Percentiles rank a stretch among this genome's conserved stretches.
Evolutionary conservation across 2,329 filamentous ascomycete genomes (phyloP).

Genomic region (Colletotrichum filicis): DNA sequence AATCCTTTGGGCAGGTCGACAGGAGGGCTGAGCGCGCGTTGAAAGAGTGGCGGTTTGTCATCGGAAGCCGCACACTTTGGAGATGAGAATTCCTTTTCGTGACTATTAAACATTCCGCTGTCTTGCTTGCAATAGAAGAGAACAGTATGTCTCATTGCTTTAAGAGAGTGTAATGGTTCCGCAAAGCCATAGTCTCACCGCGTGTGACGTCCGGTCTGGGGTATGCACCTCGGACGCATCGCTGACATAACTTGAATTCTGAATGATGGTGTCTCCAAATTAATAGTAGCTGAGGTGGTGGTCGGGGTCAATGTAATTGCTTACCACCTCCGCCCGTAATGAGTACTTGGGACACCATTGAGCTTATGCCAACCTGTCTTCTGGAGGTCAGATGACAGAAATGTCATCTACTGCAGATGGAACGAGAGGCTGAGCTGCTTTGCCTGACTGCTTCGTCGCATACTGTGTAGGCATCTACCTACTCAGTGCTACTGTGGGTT

Average conservation of each 20-base stretch:
- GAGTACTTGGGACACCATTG: not conserved
- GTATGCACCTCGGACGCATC: not conserved
- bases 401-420: not conserved
- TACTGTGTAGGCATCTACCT: not conserved
- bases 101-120: not conserved
- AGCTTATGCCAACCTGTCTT: slow-evolving; percentile 12
- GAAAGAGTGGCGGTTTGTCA: not conserved
- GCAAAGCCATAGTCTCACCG: not conserved
- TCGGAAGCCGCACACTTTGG: not conserved
- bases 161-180: not conserved
- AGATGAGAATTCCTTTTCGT: not conserved
- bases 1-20: slow-evolving; percentile 27
- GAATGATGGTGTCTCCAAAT: not conserved
- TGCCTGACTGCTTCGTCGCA: not conserved
- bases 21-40: slow-evolving; percentile 17
- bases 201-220: slow-evolving; percentile 4
- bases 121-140: not conserved
- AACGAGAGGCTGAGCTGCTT: not conserved
- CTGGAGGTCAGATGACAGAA: not conserved
- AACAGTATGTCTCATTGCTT: not conserved
- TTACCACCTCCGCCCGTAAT: slow-evolving; percentile 6
- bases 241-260: not conserved
- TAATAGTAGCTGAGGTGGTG: not conserved
- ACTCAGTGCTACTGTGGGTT: not conserved
- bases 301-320: not conserved